These are phyloP conservation scores for Evansstolkia leycettana DNA, from an alignment of 495 filamentous ascomycete species.

Conservation along the genomic window DNA sequence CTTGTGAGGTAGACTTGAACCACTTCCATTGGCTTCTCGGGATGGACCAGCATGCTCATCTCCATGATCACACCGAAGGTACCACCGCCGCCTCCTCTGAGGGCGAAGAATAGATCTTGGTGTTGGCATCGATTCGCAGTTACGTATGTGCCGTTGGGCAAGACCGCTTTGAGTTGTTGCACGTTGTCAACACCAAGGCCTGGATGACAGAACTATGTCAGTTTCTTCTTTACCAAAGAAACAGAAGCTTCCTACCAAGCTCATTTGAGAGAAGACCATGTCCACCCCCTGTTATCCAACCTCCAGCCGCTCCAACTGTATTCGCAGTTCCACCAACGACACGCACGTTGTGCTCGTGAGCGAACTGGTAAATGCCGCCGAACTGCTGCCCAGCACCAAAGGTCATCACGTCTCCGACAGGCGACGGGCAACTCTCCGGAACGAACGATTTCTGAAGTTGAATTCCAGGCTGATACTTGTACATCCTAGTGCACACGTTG, in stretches of 20 bases:
- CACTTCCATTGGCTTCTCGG: constrained; percentile 19
- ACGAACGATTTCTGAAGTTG: constrained; percentile 2
- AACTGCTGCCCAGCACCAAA: constrained; percentile 15
- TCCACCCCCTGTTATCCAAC: constrained; percentile 29
- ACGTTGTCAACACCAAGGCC: constrained; percentile 22
- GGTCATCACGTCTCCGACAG: constrained; percentile 8
- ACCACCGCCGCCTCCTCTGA: constrained; percentile 43
- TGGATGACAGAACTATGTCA: constrained; percentile 7
- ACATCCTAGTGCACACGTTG: constrained; percentile 16
- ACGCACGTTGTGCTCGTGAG: constrained; percentile 9
- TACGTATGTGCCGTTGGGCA: constrained; percentile 31
- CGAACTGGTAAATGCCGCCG: constrained; percentile 13
- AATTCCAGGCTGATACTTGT: constrained; percentile 11
- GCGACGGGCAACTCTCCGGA: constrained; percentile 6
- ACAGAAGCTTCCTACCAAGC: constrained; percentile 7
- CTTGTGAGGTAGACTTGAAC: constrained; percentile 18
- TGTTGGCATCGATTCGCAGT: constrained; percentile 34
- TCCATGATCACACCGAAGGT: constrained; percentile 35
- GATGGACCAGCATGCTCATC: constrained; percentile 9
- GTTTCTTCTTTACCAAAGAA: constrained; percentile 2
- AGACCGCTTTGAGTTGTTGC: constrained; percentile 27
- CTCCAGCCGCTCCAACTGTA: constrained; percentile 25
- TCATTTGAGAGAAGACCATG: constrained; percentile 22
- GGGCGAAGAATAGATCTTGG: constrained; percentile 43
- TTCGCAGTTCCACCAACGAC: constrained; percentile 10